Conservation (phyloP, 2,329 filamentous ascomycete species). For the Myriangium duriaei region DNA sequence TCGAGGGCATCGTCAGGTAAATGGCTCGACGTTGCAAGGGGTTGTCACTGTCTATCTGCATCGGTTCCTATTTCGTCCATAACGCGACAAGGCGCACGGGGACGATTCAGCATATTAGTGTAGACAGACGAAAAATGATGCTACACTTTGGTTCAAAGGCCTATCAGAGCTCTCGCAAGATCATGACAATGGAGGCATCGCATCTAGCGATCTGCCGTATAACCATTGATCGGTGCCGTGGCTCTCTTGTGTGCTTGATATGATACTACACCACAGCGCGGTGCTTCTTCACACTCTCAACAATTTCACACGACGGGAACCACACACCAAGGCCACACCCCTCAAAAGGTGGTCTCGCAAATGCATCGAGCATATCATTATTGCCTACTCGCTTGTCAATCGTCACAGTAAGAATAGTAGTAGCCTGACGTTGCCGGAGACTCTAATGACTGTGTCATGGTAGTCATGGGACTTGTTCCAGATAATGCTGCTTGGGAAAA, state of each 20-base stretch:
- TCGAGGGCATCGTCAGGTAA: slow-evolving; percentile 99
- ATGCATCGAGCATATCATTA: no score
- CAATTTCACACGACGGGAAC: no score
- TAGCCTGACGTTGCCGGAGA: no score
- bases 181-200: slow-evolving; percentile 13
- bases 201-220: slow-evolving; percentile 10
- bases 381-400: no score
- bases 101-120: slow-evolving; percentile 3
- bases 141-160: slow-evolving; percentile 14
- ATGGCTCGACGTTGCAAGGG: slow-evolving; percentile 23
- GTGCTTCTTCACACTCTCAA: no score
- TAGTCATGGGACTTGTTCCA: no score
- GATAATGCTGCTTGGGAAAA: no score
- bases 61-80: slow-evolving; percentile 6
- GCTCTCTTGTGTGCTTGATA: not conserved
- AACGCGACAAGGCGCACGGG: slow-evolving; percentile 7
- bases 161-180: slow-evolving; percentile 24
- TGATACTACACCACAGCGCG: no score
- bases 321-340: no score
- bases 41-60: slow-evolving; percentile 9
- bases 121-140: slow-evolving; percentile 11
- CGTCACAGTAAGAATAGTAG: no score
- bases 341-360: no score
- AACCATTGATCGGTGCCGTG: slow-evolving; percentile 14
- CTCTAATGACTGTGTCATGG: no score